These are phyloP conservation scores for Stagonosporopsis chrysanthemi DNA, from an alignment of 2,329 filamentous ascomycete species.

Conservation along the genomic window DNA sequence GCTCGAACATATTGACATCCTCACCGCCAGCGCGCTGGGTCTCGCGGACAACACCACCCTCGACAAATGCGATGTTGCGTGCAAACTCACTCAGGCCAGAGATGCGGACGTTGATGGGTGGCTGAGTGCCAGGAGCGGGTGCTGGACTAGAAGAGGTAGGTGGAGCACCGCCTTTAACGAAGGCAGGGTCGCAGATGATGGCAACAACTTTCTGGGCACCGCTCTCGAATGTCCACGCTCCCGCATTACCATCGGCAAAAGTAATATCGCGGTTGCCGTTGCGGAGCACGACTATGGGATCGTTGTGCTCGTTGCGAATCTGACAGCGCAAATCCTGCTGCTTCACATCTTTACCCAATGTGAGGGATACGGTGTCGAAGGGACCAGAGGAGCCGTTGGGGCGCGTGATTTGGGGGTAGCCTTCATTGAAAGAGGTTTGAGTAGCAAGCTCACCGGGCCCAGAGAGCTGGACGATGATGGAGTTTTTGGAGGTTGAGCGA, in stretches of 20 bases:
- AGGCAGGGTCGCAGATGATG: constrained; percentile 17
- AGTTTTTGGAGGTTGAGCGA: constrained; percentile 4
- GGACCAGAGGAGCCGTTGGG: constrained; percentile 14
- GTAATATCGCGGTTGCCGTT: constrained; percentile 22
- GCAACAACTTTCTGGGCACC: constrained; percentile 4
- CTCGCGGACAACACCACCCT: constrained; percentile 15
- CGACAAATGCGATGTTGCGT: constrained; percentile 7
- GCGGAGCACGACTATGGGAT: constrained; percentile 17
- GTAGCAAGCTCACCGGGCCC: constrained; percentile 11
- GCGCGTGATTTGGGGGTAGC: neutral
- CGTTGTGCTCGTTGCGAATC: constrained; percentile 13
- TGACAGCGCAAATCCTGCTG: constrained; percentile 26
- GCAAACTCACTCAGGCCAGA: constrained; percentile 14
- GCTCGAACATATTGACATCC: constrained; percentile 19
- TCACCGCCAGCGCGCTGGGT: neutral
- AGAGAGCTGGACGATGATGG: constrained; percentile 14
- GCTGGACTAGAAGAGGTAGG: neutral
- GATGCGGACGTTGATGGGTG: constrained; percentile 14
- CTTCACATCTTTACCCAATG: constrained; percentile 16
- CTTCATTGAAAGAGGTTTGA: constrained; percentile 16
- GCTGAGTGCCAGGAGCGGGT: neutral
- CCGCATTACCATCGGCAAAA: constrained; percentile 17
- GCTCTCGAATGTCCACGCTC: constrained; percentile 11
- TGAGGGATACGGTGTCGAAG: constrained; percentile 18
- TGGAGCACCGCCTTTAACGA: constrained; percentile 8